phyloP scores from a whole-genome alignment of 371 early-diverging fungal species.

The Zychaea mexicana region DNA sequence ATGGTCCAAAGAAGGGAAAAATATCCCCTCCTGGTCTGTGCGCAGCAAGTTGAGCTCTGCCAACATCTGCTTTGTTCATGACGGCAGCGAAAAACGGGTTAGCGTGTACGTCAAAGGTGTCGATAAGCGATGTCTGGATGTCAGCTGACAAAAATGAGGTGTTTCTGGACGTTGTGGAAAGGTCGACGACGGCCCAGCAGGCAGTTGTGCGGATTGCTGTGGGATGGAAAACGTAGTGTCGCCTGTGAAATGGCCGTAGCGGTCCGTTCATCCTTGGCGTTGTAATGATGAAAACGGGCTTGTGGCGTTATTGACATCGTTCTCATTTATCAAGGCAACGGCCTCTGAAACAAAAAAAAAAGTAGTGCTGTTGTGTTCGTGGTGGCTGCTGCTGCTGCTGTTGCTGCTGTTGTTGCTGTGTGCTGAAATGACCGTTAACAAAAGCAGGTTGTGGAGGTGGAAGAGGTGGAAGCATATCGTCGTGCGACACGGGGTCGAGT shows the following conservation, averaged over 20 bases:
- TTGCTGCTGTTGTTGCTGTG: background rate
- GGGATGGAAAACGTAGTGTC: constrained; percentile 12
- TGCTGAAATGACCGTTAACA: background rate
- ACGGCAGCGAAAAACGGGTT: constrained; percentile 56
- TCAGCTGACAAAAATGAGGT: constrained; percentile 4
- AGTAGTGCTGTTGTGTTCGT: background rate
- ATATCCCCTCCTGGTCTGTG: too few relatives aligned
- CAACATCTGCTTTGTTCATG: constrained; percentile 39
- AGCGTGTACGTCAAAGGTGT: constrained; percentile 51
- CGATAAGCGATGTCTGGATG: constrained; percentile 43
- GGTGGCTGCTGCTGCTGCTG: too few relatives aligned
- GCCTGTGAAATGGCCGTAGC: constrained; percentile 8
- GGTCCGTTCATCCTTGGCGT: background rate
- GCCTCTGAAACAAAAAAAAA: background rate
- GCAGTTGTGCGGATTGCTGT: background rate
- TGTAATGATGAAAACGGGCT: background rate
- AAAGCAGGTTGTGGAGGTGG: background rate
- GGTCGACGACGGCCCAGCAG: background rate
- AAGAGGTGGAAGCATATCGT: background rate
- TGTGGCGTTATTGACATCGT: background rate
- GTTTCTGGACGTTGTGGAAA: background rate
- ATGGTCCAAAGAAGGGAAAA: too few relatives aligned
- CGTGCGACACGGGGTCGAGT: background rate
- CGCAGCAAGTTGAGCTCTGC: constrained; percentile 16
- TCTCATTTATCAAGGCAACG: background rate